Conservation (phyloP, 345 rosid species). For the Camelina laxa region DNA sequence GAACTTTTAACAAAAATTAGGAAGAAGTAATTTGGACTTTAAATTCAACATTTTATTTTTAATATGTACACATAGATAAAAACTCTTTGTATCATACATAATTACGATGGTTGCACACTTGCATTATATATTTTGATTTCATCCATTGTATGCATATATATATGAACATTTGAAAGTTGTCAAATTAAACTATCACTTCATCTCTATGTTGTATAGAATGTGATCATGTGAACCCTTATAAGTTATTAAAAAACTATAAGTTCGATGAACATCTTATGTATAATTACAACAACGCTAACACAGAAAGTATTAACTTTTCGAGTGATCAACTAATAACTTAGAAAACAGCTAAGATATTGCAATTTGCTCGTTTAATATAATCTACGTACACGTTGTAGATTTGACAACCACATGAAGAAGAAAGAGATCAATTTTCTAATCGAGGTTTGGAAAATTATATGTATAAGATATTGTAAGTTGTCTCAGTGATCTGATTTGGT, state of each 20-base stretch:
- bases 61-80: neutral
- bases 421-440: conserved; percentile 12
- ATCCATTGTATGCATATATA: neutral
- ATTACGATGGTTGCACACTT: neutral
- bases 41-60: no score
- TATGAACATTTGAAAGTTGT: neutral
- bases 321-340: conserved; percentile 19
- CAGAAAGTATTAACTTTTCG: neutral
- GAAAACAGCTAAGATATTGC: conserved; percentile 5
- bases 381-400: conserved; percentile 11
- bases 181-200: no score
- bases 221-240: neutral
- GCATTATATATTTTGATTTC: neutral
- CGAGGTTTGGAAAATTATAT: neutral
- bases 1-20: neutral
- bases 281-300: neutral
- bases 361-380: conserved; percentile 11
- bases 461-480: neutral
- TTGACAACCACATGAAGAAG: conserved; percentile 33
- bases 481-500: conserved; percentile 16
- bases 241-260: neutral
- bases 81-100: neutral
- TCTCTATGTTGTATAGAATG: neutral
- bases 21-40: no score
- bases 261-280: neutral